Percentiles rank a stretch among this genome's conserved stretches.
Conservation (phyloP, 345 rosid genomes). For the Brassica nigra region DNA sequence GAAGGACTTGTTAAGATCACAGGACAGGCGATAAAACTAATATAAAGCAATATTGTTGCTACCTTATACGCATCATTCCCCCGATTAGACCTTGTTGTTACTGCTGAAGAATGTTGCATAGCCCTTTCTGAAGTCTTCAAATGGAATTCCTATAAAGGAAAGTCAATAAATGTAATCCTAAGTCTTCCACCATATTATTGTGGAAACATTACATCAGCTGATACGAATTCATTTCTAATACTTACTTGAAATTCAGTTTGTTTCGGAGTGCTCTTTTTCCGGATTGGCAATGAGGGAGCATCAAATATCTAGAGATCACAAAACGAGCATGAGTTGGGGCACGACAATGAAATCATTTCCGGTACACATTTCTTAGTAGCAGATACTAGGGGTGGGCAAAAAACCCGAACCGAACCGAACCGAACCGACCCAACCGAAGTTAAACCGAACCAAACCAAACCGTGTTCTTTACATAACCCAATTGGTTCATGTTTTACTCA, state of each 20-base stretch:
- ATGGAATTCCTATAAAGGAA: slow-evolving; percentile 70
- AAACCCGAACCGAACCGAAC: too few species aligned
- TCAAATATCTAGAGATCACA: slow-evolving; percentile 71
- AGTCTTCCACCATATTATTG: slow-evolving; percentile 14
- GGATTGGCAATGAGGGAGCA: slow-evolving; percentile 76
- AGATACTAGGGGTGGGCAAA: too few species aligned
- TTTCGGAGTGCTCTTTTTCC: slow-evolving; percentile 74
- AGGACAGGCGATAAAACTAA: not conserved
- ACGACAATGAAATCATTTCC: slow-evolving; percentile 1
- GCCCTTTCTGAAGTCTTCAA: slow-evolving; percentile 89
- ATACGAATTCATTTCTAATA: not conserved
- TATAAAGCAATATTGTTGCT: not conserved
- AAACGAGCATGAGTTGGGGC: slow-evolving; percentile 15
- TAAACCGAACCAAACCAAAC: too few species aligned
- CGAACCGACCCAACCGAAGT: too few species aligned
- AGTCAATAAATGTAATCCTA: slow-evolving; percentile 16
- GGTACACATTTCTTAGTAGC: slow-evolving; percentile 4
- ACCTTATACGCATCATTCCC: slow-evolving; percentile 59
- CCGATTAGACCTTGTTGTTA: slow-evolving; percentile 50
- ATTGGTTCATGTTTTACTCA: too few species aligned
- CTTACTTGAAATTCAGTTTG: slow-evolving; percentile 83
- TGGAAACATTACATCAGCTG: not conserved
- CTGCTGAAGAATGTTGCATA: slow-evolving; percentile 62
- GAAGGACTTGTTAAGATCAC: not conserved
- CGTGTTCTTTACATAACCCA: too few species aligned